These are phyloP conservation scores for Acanthamoeba lenticulata DNA, from an alignment of 208 protist genomes.

Conservation along the genomic window DNA sequence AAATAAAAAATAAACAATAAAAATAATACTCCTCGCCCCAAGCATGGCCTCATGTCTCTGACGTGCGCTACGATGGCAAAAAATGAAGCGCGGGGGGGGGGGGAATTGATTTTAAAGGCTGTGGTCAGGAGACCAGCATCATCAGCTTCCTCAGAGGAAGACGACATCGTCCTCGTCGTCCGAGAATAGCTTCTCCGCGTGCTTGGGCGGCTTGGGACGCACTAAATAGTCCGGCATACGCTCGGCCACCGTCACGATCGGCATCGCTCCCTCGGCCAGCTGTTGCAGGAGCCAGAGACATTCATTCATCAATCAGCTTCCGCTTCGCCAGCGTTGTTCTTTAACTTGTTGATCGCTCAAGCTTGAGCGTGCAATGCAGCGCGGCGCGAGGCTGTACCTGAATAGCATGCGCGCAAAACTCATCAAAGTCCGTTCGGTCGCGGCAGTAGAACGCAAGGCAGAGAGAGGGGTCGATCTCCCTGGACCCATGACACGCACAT, in stretches of 20 bases:
- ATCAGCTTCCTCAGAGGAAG: slow-evolving; percentile 48
- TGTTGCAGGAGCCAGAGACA: background rate
- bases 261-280: background rate
- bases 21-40: no score
- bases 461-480: slow-evolving; percentile 41
- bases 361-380: background rate
- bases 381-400: background rate
- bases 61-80: no score
- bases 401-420: slow-evolving; percentile 8
- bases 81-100: no score
- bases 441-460: slow-evolving; percentile 50
- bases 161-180: slow-evolving; percentile 57
- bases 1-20: no score
- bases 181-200: slow-evolving; percentile 34
- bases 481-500: background rate
- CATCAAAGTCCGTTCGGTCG: slow-evolving; percentile 9
- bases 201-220: background rate
- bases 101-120: no score
- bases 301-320: background rate
- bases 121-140: no score
- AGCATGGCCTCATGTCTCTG: no score
- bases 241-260: background rate
- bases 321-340: no score
- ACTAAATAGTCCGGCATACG: background rate
- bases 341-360: no score